Conservation (phyloP, 768 basidiomycete genomes). For the Boletellus emodensis region DNA sequence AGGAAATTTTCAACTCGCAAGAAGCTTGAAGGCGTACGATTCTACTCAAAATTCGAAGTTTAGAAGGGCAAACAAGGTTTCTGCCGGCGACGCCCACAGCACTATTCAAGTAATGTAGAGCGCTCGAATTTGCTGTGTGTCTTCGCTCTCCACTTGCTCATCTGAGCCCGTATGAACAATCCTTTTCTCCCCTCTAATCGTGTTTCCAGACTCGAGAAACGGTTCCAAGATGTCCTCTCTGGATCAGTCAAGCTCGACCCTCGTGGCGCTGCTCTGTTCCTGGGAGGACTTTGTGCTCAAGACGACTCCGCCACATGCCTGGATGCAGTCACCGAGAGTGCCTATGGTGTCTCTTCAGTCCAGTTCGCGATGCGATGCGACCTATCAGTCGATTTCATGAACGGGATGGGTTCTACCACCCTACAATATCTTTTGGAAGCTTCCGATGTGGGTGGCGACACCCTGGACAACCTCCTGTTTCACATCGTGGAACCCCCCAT, state of each 20-base stretch:
- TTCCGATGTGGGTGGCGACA: constrained; percentile 39
- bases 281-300: constrained; percentile 44
- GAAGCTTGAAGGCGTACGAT: too few relatives aligned
- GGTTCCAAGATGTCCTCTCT: constrained; percentile 32
- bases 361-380: constrained; percentile 43
- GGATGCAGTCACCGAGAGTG: constrained; percentile 34
- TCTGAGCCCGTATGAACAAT: too few relatives aligned
- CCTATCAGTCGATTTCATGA: constrained; percentile 37
- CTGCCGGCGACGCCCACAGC: too few relatives aligned
- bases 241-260: constrained; percentile 29
- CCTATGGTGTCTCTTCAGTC: constrained; percentile 36
- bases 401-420: constrained; percentile 36
- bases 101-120: too few relatives aligned
- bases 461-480: constrained; percentile 39
- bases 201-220: constrained; percentile 30
- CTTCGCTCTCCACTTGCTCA: too few relatives aligned
- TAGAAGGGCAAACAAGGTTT: too few relatives aligned
- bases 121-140: too few relatives aligned
- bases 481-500: constrained; percentile 48
- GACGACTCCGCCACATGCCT: constrained; percentile 38
- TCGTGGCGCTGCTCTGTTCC: constrained; percentile 31
- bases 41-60: too few relatives aligned
- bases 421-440: constrained; percentile 40
- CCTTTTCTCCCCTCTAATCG: constrained; percentile 1
- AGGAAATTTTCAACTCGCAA: too few relatives aligned